Evolutionary conservation across 176 grass and related monocot species (phyloP).

Genomic region (Themeda triandra): DNA sequence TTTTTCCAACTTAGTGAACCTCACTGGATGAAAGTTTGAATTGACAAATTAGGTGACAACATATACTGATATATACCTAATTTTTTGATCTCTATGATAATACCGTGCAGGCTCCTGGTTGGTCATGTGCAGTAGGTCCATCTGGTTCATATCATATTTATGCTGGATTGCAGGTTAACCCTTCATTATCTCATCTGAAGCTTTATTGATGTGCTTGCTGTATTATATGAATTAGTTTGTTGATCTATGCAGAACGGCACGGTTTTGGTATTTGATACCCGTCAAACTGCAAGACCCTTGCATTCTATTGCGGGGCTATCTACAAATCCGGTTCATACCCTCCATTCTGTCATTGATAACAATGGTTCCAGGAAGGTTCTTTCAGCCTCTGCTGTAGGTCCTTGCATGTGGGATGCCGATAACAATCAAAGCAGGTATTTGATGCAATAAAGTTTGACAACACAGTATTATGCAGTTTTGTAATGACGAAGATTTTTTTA

Average conservation of each 20-base stretch:
- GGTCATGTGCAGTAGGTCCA: conserved; percentile 65
- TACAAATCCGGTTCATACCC: conserved; percentile 64
- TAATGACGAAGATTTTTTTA: background rate
- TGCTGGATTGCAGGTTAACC: conserved; percentile 82
- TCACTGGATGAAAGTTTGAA: background rate
- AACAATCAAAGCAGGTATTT: conserved; percentile 43
- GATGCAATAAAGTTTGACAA: background rate
- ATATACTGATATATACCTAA: background rate
- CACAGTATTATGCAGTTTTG: background rate
- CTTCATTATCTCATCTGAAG: conserved; percentile 1
- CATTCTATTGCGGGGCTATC: conserved; percentile 50
- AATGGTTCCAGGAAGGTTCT: conserved; percentile 50
- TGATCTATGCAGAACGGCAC: conserved; percentile 56
- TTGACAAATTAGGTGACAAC: background rate
- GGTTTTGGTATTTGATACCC: conserved; percentile 76
- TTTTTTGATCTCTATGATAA: background rate
- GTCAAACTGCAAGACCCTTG: conserved; percentile 51
- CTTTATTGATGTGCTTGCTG: conserved; percentile 6
- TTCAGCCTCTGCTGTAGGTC: conserved; percentile 72
- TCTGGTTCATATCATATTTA: conserved; percentile 43
- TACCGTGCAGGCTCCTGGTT: conserved; percentile 61
- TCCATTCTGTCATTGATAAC: conserved; percentile 49
- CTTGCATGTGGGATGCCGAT: conserved; percentile 73
- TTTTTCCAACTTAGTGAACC: background rate
- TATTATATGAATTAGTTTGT: background rate